Evolutionary conservation across 2,329 filamentous ascomycete species (phyloP), one percentile per base, ranked within the genome.

Genomic region (Alternaria triticina): DNA sequence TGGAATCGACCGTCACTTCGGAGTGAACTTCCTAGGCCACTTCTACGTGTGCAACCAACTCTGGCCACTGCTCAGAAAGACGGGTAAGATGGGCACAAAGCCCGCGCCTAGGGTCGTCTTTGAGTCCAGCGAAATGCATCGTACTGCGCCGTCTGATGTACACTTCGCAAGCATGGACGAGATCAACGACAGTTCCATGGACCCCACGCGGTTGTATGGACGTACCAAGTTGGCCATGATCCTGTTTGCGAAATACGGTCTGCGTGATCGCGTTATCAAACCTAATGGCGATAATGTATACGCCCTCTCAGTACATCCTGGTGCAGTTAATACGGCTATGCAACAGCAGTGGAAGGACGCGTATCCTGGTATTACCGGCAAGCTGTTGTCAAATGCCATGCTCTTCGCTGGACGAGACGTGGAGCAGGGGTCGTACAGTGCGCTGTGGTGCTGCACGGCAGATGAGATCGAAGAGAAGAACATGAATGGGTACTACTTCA

Each of bases 301-400:
- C 62, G 81, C 80, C 1, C 58, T 83, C 25, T 74, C 80, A 5
- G 81, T 84, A 1, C 82, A 84, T 59, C 82, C 82, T 4, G 81
- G 81, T 10, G 67, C 65, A 0, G 73, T 83, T 22, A 83, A 81
- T 8, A 83, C 82, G 0, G 74, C 75, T 4, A 83, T 83, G 78
- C 81, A 83, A 56, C 74, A 83, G 55, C 81, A 84, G 60, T 84
- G 81, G 81, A 83, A 83, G 61, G 80, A 82, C 15, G 81, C 82
- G 0, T 83, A 83, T 47, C 82, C 82, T 0, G 81, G 81, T 0
- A 67, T 84, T 0, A 74, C 77, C 0, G 82, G 82, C 1, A 79
- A 78, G 25, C 64, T 83, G 1, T 61, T 83, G 3, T 75, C 79
- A 0, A 79, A 70, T 61, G 70, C 73, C 0, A 82, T 79, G 77